Evolutionary conservation across 108 stramenopile species (phyloP).

Genomic region (Skeletonema costatum): DNA sequence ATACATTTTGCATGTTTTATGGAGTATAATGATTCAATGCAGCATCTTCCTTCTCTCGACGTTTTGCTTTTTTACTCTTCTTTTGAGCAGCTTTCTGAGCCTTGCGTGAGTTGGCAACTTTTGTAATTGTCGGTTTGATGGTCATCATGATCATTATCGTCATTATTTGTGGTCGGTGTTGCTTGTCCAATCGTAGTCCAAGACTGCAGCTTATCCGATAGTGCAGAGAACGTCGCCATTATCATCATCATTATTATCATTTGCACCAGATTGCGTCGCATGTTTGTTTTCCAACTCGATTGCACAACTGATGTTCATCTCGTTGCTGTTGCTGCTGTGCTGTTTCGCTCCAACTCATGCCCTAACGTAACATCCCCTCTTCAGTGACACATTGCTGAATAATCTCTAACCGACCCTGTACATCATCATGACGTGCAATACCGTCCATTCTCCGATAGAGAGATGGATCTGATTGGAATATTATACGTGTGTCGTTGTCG

Average conservation of each 20-base stretch:
- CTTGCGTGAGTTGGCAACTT: slow-evolving; percentile 21
- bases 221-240: background rate
- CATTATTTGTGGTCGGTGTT: background rate
- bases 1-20: too few relatives aligned
- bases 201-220: slow-evolving; percentile 16
- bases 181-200: slow-evolving; percentile 2
- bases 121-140: background rate
- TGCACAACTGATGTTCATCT: slow-evolving; percentile 10
- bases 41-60: slow-evolving; percentile 66
- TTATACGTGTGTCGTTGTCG: slow-evolving; percentile 2
- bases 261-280: background rate
- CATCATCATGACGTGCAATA: slow-evolving; percentile 34
- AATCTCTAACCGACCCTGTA: slow-evolving; percentile 73
- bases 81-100: slow-evolving; percentile 76
- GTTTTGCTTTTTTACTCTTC: slow-evolving; percentile 81
- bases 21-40: too few relatives aligned
- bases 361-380: slow-evolving; percentile 69
- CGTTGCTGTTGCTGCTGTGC: slow-evolving; percentile 27
- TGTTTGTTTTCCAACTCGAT: slow-evolving; percentile 23
- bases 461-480: slow-evolving; percentile 81
- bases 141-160: slow-evolving; percentile 7
- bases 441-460: slow-evolving; percentile 75
- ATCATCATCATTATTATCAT: background rate
- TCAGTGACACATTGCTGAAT: slow-evolving; percentile 69
- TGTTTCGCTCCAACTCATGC: slow-evolving; percentile 35